These are phyloP conservation scores for Beverwykella pulmonaria DNA, from an alignment of 495 filamentous ascomycete genomes.

Conservation along the genomic window DNA sequence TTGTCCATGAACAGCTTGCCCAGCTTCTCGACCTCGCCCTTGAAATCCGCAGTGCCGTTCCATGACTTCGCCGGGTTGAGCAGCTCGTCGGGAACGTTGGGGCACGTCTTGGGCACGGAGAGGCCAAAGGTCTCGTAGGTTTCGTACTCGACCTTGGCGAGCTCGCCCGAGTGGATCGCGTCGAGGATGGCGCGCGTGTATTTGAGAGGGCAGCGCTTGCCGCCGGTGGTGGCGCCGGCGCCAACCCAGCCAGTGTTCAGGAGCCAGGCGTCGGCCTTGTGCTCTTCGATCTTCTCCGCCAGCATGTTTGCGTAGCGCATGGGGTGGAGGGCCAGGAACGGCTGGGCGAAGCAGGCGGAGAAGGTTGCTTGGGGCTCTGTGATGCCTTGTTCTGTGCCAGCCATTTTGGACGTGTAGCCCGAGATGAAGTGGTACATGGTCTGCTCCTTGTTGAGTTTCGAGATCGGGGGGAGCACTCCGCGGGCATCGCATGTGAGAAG, in stretches of 20 bases:
- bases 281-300: slow-evolving; percentile 92
- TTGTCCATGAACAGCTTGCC: slow-evolving; percentile 88
- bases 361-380: slow-evolving; percentile 97
- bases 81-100: slow-evolving; percentile 83
- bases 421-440: slow-evolving; percentile 99
- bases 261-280: slow-evolving; percentile 97
- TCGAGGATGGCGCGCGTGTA: slow-evolving; percentile 99
- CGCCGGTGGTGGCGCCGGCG: slow-evolving; percentile 89
- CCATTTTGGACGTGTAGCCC: slow-evolving; percentile 99
- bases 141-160: slow-evolving; percentile 90
- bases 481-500: slow-evolving; percentile 97
- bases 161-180: slow-evolving; percentile 93
- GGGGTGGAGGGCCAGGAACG: slow-evolving; percentile 97
- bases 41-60: slow-evolving; percentile 80
- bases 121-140: slow-evolving; percentile 97
- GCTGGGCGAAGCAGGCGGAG: slow-evolving; percentile 99
- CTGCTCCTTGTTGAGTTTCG: slow-evolving; percentile 92
- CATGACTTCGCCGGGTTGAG: slow-evolving; percentile 93
- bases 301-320: slow-evolving; percentile 99
- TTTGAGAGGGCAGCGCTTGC: slow-evolving; percentile 98
- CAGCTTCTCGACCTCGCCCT: slow-evolving; percentile 84
- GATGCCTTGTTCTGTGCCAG: slow-evolving; percentile 94
- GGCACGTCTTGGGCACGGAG: slow-evolving; percentile 81
- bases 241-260: slow-evolving; percentile 99
- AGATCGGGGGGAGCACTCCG: slow-evolving; percentile 96